Evolutionary conservation across 2,329 filamentous ascomycete genomes (phyloP), one percentile per base, ranked within the genome.

Genomic region (Stagonosporopsis vannaccii): DNA sequence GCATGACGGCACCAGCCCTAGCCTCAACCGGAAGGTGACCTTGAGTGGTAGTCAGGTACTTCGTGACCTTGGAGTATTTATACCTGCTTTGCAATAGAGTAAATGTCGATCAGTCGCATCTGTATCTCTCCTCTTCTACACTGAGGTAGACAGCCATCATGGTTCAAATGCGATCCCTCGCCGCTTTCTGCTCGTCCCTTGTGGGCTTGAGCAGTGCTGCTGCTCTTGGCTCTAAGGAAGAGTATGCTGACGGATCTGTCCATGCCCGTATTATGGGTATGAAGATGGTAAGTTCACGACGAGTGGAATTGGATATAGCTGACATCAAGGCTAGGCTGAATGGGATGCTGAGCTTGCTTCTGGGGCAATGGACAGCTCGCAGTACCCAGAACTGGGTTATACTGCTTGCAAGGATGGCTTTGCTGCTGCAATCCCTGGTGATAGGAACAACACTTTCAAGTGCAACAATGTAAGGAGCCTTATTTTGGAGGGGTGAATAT

Each of bases 171-270:
- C 30, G 55, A 25, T 62, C 52, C 15, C 30, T 67, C n/a, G 56
- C 36, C 11, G 51, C 51, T 8, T 39, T 69, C 13, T 61, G 60
- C 56, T 63, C 64, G 23, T 56, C 61, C 47, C 37, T 67, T 13
- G 40, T 67, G 37, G 61, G 65, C 26, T 43, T 61, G 58, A 65
- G 63, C 30, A 68, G 51, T 40, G 65, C 60, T 17, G 63, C 67
- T 44, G 63, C 62, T 26, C 51, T 68, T 40, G 64, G 66, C 40
- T 60, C 63, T n/a, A 60, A 65, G 6, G 67, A 70, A 45, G 65
- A 74, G 43, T 76, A 75, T 59, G 70, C 72, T 15, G 71, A 71
- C 36, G 73, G 73, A 13, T 60, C 67, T 25, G 70, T 75, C 11
- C 73, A 75, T 50, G 65, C 70, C 45, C 64, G 51, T 32, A 75